Evolutionary conservation across 2,329 filamentous ascomycete genomes (phyloP).

Genomic region (Paecilomyces sp.): DNA sequence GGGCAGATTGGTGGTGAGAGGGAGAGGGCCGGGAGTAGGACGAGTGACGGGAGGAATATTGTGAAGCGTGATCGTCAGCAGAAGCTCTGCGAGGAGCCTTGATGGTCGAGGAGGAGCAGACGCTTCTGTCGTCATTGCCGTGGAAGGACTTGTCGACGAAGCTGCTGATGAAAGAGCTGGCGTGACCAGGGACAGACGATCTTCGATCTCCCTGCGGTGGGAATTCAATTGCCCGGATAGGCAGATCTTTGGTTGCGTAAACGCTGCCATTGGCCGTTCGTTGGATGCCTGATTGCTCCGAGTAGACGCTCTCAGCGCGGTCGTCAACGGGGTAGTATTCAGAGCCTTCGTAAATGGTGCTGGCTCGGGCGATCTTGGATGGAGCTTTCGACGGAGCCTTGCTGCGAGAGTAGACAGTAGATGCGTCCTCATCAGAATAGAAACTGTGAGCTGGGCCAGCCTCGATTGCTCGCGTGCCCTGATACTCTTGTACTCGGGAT

Average conservation of each 20-base stretch:
- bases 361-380: conserved; percentile 34
- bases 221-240: conserved; percentile 35
- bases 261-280: conserved; percentile 31
- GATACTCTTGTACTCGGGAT: conserved; percentile 7
- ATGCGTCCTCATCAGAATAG: conserved; percentile 19
- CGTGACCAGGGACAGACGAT: conserved; percentile 19
- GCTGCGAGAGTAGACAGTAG: conserved; percentile 26
- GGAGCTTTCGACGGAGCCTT: conserved; percentile 8
- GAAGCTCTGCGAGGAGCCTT: conserved; percentile 19
- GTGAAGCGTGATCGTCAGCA: not conserved
- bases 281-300: conserved; percentile 19
- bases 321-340: conserved; percentile 18
- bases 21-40: conserved; percentile 1
- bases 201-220: conserved; percentile 18
- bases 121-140: conserved; percentile 19
- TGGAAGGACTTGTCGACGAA: conserved; percentile 27
- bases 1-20: conserved; percentile 3
- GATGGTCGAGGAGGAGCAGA: conserved; percentile 30
- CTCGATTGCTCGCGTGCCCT: conserved; percentile 22
- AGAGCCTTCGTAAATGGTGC: conserved; percentile 34
- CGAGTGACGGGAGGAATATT: conserved; percentile 7
- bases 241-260: conserved; percentile 26
- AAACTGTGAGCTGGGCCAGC: conserved; percentile 19
- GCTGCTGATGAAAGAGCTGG: conserved; percentile 37
- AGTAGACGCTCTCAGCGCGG: conserved; percentile 12